A percentile compares a stretch with the other conserved stretches of the same genome.
phyloP scores from a whole-genome alignment of 1,139 yeast species.

The Scheffersomyces titani region DNA sequence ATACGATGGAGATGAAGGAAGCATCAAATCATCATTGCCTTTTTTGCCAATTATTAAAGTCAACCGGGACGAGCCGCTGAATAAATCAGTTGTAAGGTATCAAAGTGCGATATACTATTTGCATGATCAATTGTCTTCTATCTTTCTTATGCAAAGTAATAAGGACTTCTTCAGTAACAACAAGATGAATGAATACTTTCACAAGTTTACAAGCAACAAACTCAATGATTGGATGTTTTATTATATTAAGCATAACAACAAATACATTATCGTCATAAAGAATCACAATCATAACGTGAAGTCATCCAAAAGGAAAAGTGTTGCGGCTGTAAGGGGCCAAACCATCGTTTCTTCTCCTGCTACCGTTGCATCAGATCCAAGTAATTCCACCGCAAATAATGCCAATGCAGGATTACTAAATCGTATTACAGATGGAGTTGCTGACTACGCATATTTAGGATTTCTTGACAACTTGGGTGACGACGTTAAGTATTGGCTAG shows the following conservation, averaged over 20 bases:
- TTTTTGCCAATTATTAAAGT: constrained; percentile 25
- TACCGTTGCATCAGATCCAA: neutral
- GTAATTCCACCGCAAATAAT: constrained; percentile 4
- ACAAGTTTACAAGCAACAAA: constrained; percentile 42
- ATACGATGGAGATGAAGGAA: constrained; percentile 26
- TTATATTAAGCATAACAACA: constrained; percentile 31
- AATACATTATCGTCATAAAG: constrained; percentile 38
- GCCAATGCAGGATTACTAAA: constrained; percentile 8
- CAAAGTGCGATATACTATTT: constrained; percentile 37
- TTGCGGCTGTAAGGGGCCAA: constrained; percentile 1
- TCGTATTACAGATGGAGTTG: constrained; percentile 24
- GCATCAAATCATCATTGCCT: constrained; percentile 42
- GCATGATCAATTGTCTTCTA: constrained; percentile 40
- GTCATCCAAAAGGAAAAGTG: neutral
- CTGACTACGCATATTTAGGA: constrained; percentile 33
- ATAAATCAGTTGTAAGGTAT: constrained; percentile 11
- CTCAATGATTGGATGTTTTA: constrained; percentile 49
- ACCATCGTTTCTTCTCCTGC: neutral
- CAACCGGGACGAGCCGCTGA: neutral
- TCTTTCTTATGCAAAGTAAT: constrained; percentile 29
- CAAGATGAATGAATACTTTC: constrained; percentile 37
- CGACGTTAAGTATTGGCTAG: constrained; percentile 47
- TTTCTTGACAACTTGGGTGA: constrained; percentile 47
- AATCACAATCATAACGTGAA: constrained; percentile 30
- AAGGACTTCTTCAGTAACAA: constrained; percentile 23